Conservation (phyloP, 768 basidiomycete genomes). For the Kwoniella heveanensis region DNA sequence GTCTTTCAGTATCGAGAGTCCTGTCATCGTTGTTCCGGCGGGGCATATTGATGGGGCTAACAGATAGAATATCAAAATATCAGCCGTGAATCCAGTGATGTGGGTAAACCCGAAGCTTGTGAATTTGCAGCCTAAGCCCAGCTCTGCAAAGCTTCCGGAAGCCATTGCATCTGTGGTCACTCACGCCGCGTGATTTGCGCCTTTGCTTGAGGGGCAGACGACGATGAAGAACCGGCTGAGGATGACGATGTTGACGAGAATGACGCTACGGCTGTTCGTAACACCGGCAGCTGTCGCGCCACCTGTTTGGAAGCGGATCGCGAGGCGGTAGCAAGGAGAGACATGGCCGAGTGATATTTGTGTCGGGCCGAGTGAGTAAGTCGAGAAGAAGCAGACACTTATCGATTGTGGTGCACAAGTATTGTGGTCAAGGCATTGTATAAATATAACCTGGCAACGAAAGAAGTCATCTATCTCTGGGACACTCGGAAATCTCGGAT, state of each 20-base stretch:
- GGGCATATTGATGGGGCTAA: constrained; percentile 51
- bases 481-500: constrained; percentile 4
- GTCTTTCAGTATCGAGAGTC: constrained; percentile 78
- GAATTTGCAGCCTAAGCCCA: no score
- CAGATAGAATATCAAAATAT: no score
- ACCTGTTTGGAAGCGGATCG: constrained; percentile 1
- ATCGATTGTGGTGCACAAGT: no score
- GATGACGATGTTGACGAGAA: constrained; percentile 18
- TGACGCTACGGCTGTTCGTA: neutral
- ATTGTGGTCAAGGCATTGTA: no score
- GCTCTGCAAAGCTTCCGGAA: no score
- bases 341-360: constrained; percentile 3
- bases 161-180: no score
- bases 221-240: constrained; percentile 20
- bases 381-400: no score
- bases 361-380: neutral
- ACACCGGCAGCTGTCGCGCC: neutral
- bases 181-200: constrained; percentile 22
- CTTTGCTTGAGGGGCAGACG: constrained; percentile 12
- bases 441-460: no score
- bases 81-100: no score
- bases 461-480: neutral
- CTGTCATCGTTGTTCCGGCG: constrained; percentile 74
- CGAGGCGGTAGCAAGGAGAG: neutral
- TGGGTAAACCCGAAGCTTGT: neutral